Conservation (phyloP, 495 filamentous ascomycete genomes). For the Bombardia bombarda region DNA sequence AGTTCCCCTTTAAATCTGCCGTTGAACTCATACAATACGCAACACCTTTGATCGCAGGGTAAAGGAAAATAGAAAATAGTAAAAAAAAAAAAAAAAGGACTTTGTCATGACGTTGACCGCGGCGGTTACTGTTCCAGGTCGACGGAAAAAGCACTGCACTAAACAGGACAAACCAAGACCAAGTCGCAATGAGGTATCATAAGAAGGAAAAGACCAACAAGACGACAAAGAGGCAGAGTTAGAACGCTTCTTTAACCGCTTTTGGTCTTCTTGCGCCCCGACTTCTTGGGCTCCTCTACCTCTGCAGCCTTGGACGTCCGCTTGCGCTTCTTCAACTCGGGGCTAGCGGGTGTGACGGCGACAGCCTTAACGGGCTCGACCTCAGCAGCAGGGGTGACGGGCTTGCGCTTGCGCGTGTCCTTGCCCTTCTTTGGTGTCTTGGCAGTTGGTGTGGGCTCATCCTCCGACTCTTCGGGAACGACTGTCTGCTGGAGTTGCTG, state of each 20-base stretch:
- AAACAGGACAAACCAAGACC: conserved; percentile 3
- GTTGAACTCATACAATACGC: conserved; percentile 6
- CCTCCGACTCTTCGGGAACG: conserved; percentile 33
- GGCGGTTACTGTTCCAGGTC: not conserved
- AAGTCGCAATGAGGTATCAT: conserved; percentile 24
- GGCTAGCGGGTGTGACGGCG: conserved; percentile 41
- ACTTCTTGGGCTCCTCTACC: conserved; percentile 45
- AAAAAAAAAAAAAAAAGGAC: not conserved
- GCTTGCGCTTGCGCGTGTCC: conserved; percentile 41
- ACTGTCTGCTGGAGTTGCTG: conserved; percentile 46
- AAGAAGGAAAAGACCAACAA: conserved; percentile 10
- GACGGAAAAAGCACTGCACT: not conserved
- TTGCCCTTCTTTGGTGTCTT: conserved; percentile 47
- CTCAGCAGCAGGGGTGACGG: conserved; percentile 40
- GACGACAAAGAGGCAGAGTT: conserved; percentile 5
- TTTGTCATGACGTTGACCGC: not conserved
- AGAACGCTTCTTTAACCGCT: conserved; percentile 15
- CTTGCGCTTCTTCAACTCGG: conserved; percentile 61
- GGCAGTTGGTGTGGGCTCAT: conserved; percentile 18
- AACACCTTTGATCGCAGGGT: not conserved
- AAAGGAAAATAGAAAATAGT: conserved; percentile 1
- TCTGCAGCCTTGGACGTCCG: conserved; percentile 37
- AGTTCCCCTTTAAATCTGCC: not conserved
- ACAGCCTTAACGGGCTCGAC: conserved; percentile 45
- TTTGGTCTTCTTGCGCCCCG: conserved; percentile 44